Evolutionary conservation across 2,329 filamentous ascomycete species (phyloP), one percentile per base, ranked within the genome.

Genomic region (Cladosporium velox): DNA sequence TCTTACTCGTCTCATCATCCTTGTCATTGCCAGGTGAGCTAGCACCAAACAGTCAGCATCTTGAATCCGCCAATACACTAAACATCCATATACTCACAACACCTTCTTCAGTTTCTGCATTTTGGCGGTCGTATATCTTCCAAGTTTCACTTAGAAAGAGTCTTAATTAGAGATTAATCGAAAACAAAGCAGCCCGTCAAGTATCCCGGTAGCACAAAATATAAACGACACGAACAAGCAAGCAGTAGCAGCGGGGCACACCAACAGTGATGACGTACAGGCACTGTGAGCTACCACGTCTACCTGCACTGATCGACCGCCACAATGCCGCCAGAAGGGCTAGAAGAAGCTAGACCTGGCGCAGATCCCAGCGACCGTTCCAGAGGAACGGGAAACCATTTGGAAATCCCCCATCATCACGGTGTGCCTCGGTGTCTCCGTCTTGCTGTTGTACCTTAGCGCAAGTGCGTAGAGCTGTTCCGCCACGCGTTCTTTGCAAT

Each of bases 61-160:
- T 3, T 47, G 8, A 21, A 47, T 21, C 41, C 41, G 41, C 41
- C 8, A 12, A 44, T 18, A 44, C 8, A 41, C 14, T 41, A 41
- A 12, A 21, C 1, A 24, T 4, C n/a, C 0, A 4, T n/a, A 44
- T 47, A 71, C 78, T 69, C 70, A 80, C 79, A 82, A 72, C 63
- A 81, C 72, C 70, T 75, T 77, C 77, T 81, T 82, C 65, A 82
- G 71, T 74, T 81, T 80, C 65, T 82, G 76, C 80, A 82, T 82
- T 21, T 44, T 64, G 18, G 21, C 28, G 7, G 54, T 32, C 28
- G 11, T 14, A 62, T 26, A 38, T 58, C 2, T n/a, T 41, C 49
- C 38, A 32, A 34, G 38, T 49, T 49, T 49, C 59, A 47, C 28
- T 21, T 35, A 35, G 28, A 49, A 34, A 10, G 14, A 47, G 21